Evolutionary conservation across 345 rosid genomes (phyloP).

Genomic region (Combretum micranthum): DNA sequence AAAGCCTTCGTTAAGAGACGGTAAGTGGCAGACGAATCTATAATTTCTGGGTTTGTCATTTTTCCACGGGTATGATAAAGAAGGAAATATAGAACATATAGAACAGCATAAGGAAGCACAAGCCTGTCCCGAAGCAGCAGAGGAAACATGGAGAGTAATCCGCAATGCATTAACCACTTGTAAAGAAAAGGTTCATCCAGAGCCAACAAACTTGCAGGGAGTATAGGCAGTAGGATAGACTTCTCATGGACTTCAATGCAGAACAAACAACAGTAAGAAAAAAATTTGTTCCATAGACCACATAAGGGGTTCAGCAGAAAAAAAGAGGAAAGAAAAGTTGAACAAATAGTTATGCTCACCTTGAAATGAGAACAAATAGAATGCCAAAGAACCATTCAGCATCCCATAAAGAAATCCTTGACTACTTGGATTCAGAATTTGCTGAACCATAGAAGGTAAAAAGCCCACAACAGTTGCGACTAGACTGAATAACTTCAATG

Average conservation of each 20-base stretch:
- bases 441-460: slow-evolving; percentile 89
- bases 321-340: slow-evolving; percentile 5
- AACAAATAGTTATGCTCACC: slow-evolving; percentile 25
- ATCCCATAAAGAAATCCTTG: slow-evolving; percentile 77
- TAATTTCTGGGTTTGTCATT: slow-evolving; percentile 14
- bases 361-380: slow-evolving; percentile 89
- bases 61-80: slow-evolving; percentile 36
- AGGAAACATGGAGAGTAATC: slow-evolving; percentile 88
- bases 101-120: slow-evolving; percentile 51
- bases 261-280: slow-evolving; percentile 4
- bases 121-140: slow-evolving; percentile 77
- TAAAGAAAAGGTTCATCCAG: slow-evolving; percentile 47
- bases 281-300: neutral
- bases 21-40: slow-evolving; percentile 15
- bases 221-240: slow-evolving; percentile 86
- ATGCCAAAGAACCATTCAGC: slow-evolving; percentile 76
- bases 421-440: slow-evolving; percentile 62
- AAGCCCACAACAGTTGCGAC: slow-evolving; percentile 54
- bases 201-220: slow-evolving; percentile 72
- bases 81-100: slow-evolving; percentile 42
- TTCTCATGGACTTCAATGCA: slow-evolving; percentile 88
- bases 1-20: slow-evolving; percentile 19
- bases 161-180: slow-evolving; percentile 50
- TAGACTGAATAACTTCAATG: slow-evolving; percentile 54
- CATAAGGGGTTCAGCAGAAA: neutral